Evolutionary conservation across 2,329 filamentous ascomycete genomes (phyloP).

Genomic region (Volutella citrinella): DNA sequence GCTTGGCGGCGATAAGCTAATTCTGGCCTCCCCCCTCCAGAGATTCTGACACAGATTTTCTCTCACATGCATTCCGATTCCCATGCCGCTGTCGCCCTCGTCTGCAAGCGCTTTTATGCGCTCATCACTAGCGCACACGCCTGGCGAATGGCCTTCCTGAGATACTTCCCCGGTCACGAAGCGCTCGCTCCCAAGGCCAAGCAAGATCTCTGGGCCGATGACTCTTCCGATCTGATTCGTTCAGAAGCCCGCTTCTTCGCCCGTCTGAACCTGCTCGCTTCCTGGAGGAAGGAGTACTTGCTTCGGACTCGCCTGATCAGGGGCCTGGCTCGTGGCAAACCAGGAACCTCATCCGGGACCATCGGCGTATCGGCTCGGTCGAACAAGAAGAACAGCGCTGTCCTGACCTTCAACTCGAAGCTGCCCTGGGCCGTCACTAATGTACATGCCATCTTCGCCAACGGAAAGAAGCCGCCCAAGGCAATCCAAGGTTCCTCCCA

Average conservation of each 20-base stretch:
- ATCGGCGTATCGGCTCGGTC: conserved; percentile 52
- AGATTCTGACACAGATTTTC: conserved; percentile 86
- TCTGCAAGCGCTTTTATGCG: conserved; percentile 82
- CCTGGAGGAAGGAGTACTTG: conserved; percentile 95
- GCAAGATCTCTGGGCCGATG: conserved; percentile 39
- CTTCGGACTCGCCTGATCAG: conserved; percentile 79
- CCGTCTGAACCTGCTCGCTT: conserved; percentile 77
- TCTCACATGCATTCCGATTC: conserved; percentile 87
- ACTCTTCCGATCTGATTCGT: conserved; percentile 53
- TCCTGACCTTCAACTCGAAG: conserved; percentile 83
- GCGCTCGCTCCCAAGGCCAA: conserved; percentile 32
- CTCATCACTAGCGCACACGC: conserved; percentile 89
- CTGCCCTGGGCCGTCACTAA: conserved; percentile 76
- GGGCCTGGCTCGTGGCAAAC: conserved; percentile 79
- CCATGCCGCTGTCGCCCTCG: conserved; percentile 75
- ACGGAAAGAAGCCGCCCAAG: conserved; percentile 69
- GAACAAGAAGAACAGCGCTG: conserved; percentile 66
- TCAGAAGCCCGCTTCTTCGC: conserved; percentile 78
- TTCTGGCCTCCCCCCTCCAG: too few species aligned
- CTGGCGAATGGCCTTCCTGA: conserved; percentile 89
- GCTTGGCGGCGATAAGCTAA: conserved; percentile 5
- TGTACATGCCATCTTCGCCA: conserved; percentile 72
- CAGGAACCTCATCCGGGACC: conserved; percentile 53
- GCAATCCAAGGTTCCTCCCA: conserved; percentile 84
- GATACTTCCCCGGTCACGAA: conserved; percentile 78